Conservation (phyloP, 331 rosid species). For the Pyrus hybrid region DNA sequence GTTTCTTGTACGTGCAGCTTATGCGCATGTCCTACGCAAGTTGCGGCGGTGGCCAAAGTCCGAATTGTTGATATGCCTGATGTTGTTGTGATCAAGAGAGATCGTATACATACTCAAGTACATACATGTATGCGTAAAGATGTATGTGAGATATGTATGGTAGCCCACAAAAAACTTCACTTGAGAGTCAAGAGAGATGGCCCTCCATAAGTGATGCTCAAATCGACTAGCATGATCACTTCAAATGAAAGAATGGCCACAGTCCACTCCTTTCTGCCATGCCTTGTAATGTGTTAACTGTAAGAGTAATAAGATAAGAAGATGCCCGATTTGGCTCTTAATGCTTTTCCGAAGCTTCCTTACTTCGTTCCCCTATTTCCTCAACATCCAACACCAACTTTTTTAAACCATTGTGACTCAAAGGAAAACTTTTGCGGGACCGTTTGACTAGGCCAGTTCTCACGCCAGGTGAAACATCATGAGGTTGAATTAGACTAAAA, state of each 20-base stretch:
- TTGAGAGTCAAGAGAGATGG: slow-evolving; percentile 53
- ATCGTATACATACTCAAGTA: not conserved
- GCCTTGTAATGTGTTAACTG: not conserved
- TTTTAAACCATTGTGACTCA: not conserved
- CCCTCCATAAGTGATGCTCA: slow-evolving; percentile 24
- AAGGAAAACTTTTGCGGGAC: too few species aligned
- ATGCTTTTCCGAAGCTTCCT: slow-evolving; percentile 26
- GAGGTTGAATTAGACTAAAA: too few species aligned
- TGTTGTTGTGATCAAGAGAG: too few species aligned
- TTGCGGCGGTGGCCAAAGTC: too few species aligned
- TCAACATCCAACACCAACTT: slow-evolving; percentile 22
- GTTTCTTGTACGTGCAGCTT: not conserved
- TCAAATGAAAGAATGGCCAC: slow-evolving; percentile 23
- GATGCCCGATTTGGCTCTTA: slow-evolving; percentile 42
- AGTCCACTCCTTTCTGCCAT: slow-evolving; percentile 24
- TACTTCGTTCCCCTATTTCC: slow-evolving; percentile 6
- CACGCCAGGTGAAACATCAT: not conserved
- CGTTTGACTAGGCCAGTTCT: not conserved
- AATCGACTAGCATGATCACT: slow-evolving; percentile 30
- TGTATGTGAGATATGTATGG: not conserved
- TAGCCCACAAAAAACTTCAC: slow-evolving; percentile 32
- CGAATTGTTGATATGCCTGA: too few species aligned
- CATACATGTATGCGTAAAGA: not conserved
- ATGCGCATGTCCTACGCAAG: not conserved
- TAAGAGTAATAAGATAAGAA: slow-evolving; percentile 18